phyloP scores from a whole-genome alignment of 164 flowering plant genomes.

The Vitis labrusca region DNA sequence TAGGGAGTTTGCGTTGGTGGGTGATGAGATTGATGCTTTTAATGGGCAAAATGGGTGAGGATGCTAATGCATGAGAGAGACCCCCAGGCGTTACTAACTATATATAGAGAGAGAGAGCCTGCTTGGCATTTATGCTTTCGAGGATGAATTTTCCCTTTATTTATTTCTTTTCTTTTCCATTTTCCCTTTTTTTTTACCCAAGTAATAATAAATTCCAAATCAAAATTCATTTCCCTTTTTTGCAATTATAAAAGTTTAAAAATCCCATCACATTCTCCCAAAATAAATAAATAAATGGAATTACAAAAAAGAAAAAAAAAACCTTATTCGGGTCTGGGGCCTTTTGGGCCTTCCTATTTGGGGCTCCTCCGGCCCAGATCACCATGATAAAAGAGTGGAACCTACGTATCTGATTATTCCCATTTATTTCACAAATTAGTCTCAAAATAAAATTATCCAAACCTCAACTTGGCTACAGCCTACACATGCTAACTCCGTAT shows the following conservation, averaged over 20 bases:
- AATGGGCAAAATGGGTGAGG: conserved; percentile 10
- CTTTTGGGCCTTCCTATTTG: not conserved
- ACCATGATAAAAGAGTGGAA: no score
- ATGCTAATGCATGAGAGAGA: conserved; percentile 3
- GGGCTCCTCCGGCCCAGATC: no score
- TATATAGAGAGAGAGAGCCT: conserved; percentile 12
- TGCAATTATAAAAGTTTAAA: no score
- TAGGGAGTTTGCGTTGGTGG: not conserved
- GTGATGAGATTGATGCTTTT: conserved; percentile 1
- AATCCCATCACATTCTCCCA: no score
- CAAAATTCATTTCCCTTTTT: no score
- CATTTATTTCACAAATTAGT: not conserved
- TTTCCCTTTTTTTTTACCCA: not conserved
- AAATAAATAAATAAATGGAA: no score
- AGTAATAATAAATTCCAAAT: not conserved
- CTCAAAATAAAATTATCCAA: no score
- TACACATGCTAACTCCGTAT: no score
- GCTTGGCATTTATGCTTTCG: conserved; percentile 21
- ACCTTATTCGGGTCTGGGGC: not conserved
- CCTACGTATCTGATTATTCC: not conserved
- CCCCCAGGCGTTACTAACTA: conserved; percentile 24
- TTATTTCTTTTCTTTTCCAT: not conserved
- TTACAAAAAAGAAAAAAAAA: not conserved
- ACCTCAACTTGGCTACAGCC: no score
- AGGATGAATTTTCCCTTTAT: conserved; percentile 3